Evolutionary conservation across 1,284 basidiomycete species (phyloP).

Genomic region (Tremellales sp.): DNA sequence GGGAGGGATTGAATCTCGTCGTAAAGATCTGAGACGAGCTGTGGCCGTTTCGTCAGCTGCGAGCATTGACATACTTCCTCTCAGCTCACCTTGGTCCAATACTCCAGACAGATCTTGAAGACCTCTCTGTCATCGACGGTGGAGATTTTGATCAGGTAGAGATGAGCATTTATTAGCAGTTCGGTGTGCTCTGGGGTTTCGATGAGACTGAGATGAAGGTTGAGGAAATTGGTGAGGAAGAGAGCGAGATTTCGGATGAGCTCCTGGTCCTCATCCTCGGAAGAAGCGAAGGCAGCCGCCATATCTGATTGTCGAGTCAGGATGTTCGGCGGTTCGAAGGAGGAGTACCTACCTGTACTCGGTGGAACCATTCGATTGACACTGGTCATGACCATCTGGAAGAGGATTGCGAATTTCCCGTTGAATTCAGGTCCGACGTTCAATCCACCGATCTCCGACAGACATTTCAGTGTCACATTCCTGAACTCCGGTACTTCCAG

Average conservation of each 20-base stretch:
- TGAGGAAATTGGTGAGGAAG: constrained; percentile 95
- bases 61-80: neutral
- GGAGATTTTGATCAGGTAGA: constrained; percentile 98
- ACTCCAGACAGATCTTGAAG: constrained; percentile 99
- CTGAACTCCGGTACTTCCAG: constrained; percentile 96
- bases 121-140: constrained; percentile 98
- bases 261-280: constrained; percentile 91
- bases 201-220: constrained; percentile 83
- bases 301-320: constrained; percentile 69
- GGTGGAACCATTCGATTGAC: constrained; percentile 98
- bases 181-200: constrained; percentile 90
- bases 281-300: constrained; percentile 83
- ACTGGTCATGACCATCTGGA: constrained; percentile 97
- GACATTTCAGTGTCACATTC: constrained; percentile 94
- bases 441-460: constrained; percentile 93
- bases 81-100: constrained; percentile 75
- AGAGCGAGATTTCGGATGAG: constrained; percentile 95
- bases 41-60: constrained; percentile 1
- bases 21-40: constrained; percentile 94
- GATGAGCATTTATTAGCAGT: constrained; percentile 90
- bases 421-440: constrained; percentile 98
- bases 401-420: constrained; percentile 93
- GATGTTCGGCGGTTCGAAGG: too few relatives aligned
- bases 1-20: constrained; percentile 85
- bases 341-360: constrained; percentile 59